Base-by-base conservation (phyloP, 2,329 filamentous ascomycete species). In the Fusarium heterosporum region DNA sequence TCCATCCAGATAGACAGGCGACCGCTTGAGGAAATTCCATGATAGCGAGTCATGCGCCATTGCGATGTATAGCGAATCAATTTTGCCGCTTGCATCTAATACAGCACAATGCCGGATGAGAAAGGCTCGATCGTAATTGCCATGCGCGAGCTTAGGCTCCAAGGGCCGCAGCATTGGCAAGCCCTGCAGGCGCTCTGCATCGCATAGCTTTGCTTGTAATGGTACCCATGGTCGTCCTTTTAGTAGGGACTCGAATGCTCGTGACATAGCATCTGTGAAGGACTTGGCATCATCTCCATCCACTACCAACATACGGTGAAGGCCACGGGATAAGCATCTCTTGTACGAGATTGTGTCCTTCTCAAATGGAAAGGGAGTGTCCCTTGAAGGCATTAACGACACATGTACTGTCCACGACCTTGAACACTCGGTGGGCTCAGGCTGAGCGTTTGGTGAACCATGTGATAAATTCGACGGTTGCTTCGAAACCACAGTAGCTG, bases 301-400 rank as follows among this genome's bases (percentile, higher is more conserved):
- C 13, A 89, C 80, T 10, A 82, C 84, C 17, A 88, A 79, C 76
- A 87, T 84, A 59, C 83, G 84, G 68, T 88, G 86, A 42, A 88
- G 80, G 4, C 86, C 86, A 16, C 86, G 83, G 14, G 86, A 89
- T 6, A 88, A 78, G 42, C 85, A 88, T 41, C 86, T 81, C 71
- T 87, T 87, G 74, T 89, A 89, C 6, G 86, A 85, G 39, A 80
- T 84, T 14, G 86, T 88, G 66, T 88, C 85, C 71, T 86, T 86
- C 74, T 88, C 86, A 71, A 88, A 89, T 0, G 86, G 86, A 65
- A 88, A 87, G 6, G 85, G 83, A 55, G 85, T 82, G 32, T 80
- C 80, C 13, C 78, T 79, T 45, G 81, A 83, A 6, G 86, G 86
- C 36, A 89, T 78, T 13, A 89, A 80, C 4, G 86, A 88, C 34